Conservation (phyloP, 305 asterid species). For the Petunia hybrid region DNA sequence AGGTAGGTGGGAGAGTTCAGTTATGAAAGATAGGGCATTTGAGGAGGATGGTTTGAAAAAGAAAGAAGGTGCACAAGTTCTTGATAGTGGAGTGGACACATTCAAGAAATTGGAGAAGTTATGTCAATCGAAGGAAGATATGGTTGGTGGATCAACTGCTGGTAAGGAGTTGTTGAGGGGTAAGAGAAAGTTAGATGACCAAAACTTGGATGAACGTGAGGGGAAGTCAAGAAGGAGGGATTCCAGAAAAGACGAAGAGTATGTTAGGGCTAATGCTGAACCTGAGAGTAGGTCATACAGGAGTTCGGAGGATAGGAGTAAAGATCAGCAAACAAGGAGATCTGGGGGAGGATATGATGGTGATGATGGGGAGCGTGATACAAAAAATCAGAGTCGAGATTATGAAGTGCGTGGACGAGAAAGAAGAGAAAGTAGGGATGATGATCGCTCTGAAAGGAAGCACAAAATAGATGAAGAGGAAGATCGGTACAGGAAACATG, state of each 20-base stretch:
- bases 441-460: constrained; percentile 53
- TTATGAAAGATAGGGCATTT: constrained; percentile 43
- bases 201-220: constrained; percentile 48
- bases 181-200: constrained; percentile 53
- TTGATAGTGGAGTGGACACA: constrained; percentile 48
- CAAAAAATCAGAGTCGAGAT: constrained; percentile 37
- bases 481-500: constrained; percentile 37
- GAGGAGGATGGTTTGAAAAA: constrained; percentile 38
- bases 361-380: constrained; percentile 38
- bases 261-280: constrained; percentile 34
- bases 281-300: constrained; percentile 44
- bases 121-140: constrained; percentile 48
- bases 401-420: constrained; percentile 47
- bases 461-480: constrained; percentile 56
- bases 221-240: constrained; percentile 55
- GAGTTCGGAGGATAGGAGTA: constrained; percentile 34
- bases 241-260: constrained; percentile 44
- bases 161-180: constrained; percentile 44
- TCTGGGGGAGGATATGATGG: constrained; percentile 39
- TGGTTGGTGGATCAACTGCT: constrained; percentile 43
- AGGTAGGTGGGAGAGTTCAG: constrained; percentile 41
- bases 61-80: constrained; percentile 31
- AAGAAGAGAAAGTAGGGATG: constrained; percentile 56
- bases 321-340: constrained; percentile 37
- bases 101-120: constrained; percentile 60